A percentile compares a stretch with the other conserved stretches of the same genome.
These are phyloP conservation scores for Bromus sterilis DNA, from an alignment of 176 grass and related monocot species.

Conservation along the genomic window DNA sequence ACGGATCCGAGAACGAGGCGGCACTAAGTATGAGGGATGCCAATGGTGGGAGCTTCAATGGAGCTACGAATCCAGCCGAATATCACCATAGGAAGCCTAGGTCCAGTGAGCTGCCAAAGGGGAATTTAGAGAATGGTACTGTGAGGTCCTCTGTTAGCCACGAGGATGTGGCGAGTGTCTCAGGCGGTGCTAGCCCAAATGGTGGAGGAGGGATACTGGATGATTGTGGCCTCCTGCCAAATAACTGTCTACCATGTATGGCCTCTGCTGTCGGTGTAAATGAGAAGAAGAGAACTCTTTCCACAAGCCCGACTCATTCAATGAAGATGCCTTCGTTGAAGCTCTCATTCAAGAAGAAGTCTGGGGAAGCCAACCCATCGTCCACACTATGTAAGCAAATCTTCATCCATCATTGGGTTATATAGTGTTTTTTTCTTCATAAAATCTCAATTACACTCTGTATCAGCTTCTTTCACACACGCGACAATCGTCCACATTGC, in stretches of 20 bases:
- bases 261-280: slow-evolving; percentile 45
- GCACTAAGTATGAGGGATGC: slow-evolving; percentile 34
- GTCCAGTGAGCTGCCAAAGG: slow-evolving; percentile 47
- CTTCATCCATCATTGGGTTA: neutral
- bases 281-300: slow-evolving; percentile 69
- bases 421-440: neutral
- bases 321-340: slow-evolving; percentile 81
- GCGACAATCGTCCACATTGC: neutral
- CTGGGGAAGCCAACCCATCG: slow-evolving; percentile 64
- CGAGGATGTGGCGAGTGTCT: slow-evolving; percentile 32
- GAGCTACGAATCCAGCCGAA: slow-evolving; percentile 1
- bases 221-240: slow-evolving; percentile 72
- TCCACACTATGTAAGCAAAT: slow-evolving; percentile 61
- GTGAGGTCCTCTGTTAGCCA: slow-evolving; percentile 45
- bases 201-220: slow-evolving; percentile 55
- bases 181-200: slow-evolving; percentile 25
- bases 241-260: slow-evolving; percentile 86
- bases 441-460: neutral
- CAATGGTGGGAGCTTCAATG: slow-evolving; percentile 28
- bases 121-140: slow-evolving; percentile 32
- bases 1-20: slow-evolving; percentile 53
- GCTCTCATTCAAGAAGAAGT: slow-evolving; percentile 88
- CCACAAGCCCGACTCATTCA: slow-evolving; percentile 65
- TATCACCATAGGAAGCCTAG: slow-evolving; percentile 44
- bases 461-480: neutral